Evolutionary conservation across 768 basidiomycete genomes (phyloP).

Genomic region (Clavaria fumosa): DNA sequence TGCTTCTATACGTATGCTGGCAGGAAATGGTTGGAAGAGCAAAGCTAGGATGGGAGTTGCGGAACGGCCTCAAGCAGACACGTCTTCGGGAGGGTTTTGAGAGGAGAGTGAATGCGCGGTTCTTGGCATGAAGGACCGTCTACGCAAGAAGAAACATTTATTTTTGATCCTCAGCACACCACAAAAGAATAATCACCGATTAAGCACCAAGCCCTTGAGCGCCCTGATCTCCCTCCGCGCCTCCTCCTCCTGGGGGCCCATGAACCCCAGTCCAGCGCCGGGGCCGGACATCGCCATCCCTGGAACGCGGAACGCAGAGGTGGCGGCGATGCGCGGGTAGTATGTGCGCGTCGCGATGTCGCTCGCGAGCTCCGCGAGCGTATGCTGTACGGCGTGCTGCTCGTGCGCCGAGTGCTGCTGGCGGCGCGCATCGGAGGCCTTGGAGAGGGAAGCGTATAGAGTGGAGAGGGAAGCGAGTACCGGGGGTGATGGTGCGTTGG

Average conservation of each 20-base stretch:
- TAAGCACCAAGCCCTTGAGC: constrained; percentile 65
- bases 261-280: constrained; percentile 15
- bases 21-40: too few species aligned
- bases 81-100: too few species aligned
- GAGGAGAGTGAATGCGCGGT: too few species aligned
- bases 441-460: constrained; percentile 25
- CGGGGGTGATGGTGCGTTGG: too few species aligned
- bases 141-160: not conserved
- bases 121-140: not conserved
- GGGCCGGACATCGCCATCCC: too few species aligned
- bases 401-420: constrained; percentile 21
- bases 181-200: constrained; percentile 42
- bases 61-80: too few species aligned
- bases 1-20: too few species aligned
- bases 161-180: not conserved
- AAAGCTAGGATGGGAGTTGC: too few species aligned
- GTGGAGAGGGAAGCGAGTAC: constrained; percentile 21
- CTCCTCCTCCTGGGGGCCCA: constrained; percentile 45
- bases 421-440: constrained; percentile 9
- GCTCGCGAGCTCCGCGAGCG: constrained; percentile 60
- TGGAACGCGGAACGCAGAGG: constrained; percentile 27
- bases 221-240: constrained; percentile 59
- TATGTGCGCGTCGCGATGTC: constrained; percentile 68
- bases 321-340: not conserved
- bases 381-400: constrained; percentile 53